Base-by-base conservation (phyloP, 2,329 filamentous ascomycete species). In the Fragosphaeria purpurea region DNA sequence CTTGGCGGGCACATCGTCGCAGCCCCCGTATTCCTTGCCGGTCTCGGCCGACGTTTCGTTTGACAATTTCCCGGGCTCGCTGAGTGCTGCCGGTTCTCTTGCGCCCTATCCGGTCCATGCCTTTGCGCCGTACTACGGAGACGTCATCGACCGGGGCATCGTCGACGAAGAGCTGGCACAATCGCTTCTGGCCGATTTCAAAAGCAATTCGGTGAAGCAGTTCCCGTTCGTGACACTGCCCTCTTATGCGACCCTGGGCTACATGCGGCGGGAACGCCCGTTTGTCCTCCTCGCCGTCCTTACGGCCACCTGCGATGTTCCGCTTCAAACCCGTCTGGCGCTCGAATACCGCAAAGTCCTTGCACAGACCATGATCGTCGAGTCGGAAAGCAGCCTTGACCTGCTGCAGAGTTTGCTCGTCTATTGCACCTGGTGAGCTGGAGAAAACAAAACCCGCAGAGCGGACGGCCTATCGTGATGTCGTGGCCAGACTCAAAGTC, bases 371-470 rank as follows among this genome's bases (percentile, higher is more conserved):
- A 47, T 56, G 51, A 54, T 60, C 37, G 55, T 59, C 7, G 55
- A 58, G n/a, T 50, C 53, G 4, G 41, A 47, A 8, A 52, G 45
- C 45, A 57, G 52, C 32, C 51, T 59, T 1, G 56, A 60, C 43
- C 39, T 58, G 5, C 47, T 59, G 30, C 57, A 60, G 47, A 58
- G 57, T 2, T 41, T 59, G n/a, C 40, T 59, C 6, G 46, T 60
- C 2, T 59, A 58, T 37, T 55, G 57, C 41, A 46, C 50, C 34
- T 59, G 56, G 57, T 59, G 41, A 12, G 55, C 34, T 59, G 56
- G 57, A 58, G 41, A 12, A 54, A 39, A 12, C 12, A 30, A 4
- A 11, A 13, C 41, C 10, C 39, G 22, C 13, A 22, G 34, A 13
- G 22, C 32, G 44, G 40, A 43, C 41, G 8, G 13, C 9, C 22